phyloP scores from a whole-genome alignment of 139 green algal species.

The Asterochloris erici region DNA sequence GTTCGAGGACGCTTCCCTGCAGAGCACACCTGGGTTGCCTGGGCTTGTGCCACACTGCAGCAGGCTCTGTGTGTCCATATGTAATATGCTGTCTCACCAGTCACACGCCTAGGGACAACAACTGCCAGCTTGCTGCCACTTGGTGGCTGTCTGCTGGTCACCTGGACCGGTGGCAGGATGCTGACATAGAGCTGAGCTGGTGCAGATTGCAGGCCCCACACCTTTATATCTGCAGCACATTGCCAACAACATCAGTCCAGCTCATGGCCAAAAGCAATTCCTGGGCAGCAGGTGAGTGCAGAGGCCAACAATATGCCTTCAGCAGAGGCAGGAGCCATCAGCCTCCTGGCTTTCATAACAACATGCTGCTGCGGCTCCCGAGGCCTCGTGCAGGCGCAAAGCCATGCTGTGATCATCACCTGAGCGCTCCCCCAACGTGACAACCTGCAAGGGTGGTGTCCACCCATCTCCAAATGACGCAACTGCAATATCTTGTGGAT shows the following conservation, averaged over 20 bases:
- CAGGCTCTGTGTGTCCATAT: neutral
- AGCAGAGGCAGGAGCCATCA: too few relatives aligned
- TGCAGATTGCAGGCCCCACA: too few relatives aligned
- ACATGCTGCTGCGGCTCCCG: neutral
- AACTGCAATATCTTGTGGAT: neutral
- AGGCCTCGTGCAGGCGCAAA: neutral
- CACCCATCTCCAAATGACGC: constrained; percentile 3
- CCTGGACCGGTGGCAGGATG: too few relatives aligned
- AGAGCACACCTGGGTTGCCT: neutral
- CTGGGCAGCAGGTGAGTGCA: too few relatives aligned
- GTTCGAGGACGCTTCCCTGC: constrained; percentile 3
- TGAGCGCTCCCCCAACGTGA: constrained; percentile 1
- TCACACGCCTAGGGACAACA: too few relatives aligned
- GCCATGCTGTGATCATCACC: neutral
- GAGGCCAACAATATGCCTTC: too few relatives aligned
- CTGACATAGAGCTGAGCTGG: too few relatives aligned
- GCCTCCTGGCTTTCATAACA: neutral
- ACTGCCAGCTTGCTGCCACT: neutral
- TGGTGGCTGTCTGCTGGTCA: neutral
- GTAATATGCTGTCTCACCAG: neutral
- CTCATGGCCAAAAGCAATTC: too few relatives aligned
- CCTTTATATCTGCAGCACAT: too few relatives aligned
- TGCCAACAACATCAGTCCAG: too few relatives aligned
- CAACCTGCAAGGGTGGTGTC: constrained; percentile 7
- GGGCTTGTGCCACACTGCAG: neutral